Evolutionary conservation across 805 yeast species (phyloP).

Genomic region (Kodamaea restingae): DNA sequence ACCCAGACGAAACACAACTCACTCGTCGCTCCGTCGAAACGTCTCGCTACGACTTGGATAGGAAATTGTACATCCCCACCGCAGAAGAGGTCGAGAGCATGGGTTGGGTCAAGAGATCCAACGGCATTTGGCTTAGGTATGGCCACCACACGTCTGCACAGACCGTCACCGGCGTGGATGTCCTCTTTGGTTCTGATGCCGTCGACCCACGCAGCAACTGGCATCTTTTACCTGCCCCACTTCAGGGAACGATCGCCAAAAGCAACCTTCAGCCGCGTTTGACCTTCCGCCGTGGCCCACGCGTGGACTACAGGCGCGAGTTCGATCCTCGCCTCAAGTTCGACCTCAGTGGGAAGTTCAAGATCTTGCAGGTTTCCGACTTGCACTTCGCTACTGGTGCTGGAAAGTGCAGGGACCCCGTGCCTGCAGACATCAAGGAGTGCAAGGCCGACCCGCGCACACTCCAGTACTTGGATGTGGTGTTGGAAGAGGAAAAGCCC

Average conservation of each 20-base stretch:
- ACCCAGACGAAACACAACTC: too few relatives aligned
- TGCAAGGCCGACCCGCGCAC: conserved; percentile 85
- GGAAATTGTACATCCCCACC: conserved; percentile 28
- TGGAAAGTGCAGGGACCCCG: conserved; percentile 76
- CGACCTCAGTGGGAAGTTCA: conserved; percentile 50
- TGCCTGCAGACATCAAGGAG: conserved; percentile 45
- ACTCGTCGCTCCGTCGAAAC: conserved; percentile 14
- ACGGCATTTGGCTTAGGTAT: conserved; percentile 59
- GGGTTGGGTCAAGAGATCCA: conserved; percentile 46
- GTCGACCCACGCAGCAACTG: conserved; percentile 77
- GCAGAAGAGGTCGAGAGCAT: conserved; percentile 29
- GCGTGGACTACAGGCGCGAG: conserved; percentile 23
- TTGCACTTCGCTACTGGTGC: conserved; percentile 82
- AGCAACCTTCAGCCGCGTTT: conserved; percentile 17
- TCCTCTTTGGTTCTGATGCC: conserved; percentile 69
- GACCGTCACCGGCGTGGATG: conserved; percentile 56
- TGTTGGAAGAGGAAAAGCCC: conserved; percentile 73
- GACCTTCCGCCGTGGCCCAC: conserved; percentile 34
- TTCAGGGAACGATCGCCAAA: conserved; percentile 17
- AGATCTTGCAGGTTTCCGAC: conserved; percentile 86
- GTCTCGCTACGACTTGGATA: conserved; percentile 18
- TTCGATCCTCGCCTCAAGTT: conserved; percentile 32
- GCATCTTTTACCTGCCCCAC: conserved; percentile 35
- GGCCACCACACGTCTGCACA: conserved; percentile 27
- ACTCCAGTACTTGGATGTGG: conserved; percentile 50